Evolutionary conservation across 805 yeast genomes (phyloP).

Genomic region (Saturnispora bothae): DNA sequence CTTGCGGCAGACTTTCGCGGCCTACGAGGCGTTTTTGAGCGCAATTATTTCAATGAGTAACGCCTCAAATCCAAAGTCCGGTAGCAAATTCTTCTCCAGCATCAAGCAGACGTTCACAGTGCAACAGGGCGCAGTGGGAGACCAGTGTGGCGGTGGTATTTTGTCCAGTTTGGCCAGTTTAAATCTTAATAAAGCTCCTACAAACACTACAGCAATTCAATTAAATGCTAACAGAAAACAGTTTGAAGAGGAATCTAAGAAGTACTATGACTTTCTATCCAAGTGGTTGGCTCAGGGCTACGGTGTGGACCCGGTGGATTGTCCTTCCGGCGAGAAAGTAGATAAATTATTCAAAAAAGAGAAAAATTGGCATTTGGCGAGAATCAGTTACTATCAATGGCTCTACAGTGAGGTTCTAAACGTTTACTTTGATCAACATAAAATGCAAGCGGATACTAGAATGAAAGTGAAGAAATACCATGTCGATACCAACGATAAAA

Average conservation of each 20-base stretch:
- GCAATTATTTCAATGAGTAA: conserved; percentile 15
- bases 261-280: conserved; percentile 28
- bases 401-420: conserved; percentile 21
- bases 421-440: conserved; percentile 9
- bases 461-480: conserved; percentile 2
- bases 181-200: conserved; percentile 7
- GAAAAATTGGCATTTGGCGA: conserved; percentile 24
- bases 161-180: conserved; percentile 1
- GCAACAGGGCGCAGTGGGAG: conserved; percentile 10
- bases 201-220: conserved; percentile 5
- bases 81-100: conserved; percentile 6
- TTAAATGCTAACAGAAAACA: conserved; percentile 15
- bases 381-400: conserved; percentile 23
- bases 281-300: conserved; percentile 27
- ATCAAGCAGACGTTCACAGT: conserved; percentile 16
- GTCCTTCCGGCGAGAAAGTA: conserved; percentile 15
- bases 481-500: conserved; percentile 11
- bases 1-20: conserved; percentile 22
- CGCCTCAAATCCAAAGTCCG: conserved; percentile 14
- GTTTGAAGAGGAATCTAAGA: conserved; percentile 30
- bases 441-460: conserved; percentile 4
- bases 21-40: conserved; percentile 19
- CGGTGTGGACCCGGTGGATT: conserved; percentile 6
- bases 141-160: conserved; percentile 6
- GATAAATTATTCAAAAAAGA: conserved; percentile 25